Conservation (phyloP, 2,329 filamentous ascomycete genomes). For the Colletotrichum sp. region DNA sequence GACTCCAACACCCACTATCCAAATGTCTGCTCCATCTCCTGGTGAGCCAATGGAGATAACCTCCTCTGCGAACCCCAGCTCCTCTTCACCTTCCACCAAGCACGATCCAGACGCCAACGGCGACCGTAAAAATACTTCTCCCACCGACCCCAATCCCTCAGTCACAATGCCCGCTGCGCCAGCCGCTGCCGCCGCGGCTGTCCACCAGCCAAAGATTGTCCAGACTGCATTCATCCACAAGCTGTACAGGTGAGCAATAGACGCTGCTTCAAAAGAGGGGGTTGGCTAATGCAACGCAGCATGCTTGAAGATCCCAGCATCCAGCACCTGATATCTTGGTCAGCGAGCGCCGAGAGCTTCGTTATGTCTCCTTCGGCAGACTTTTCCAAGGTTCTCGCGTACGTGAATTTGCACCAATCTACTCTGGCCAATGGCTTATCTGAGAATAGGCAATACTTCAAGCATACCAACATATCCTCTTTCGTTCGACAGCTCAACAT, state of each 20-base stretch:
- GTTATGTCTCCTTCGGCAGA: conserved; percentile 98
- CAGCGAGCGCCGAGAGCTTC: conserved; percentile 91
- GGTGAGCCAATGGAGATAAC: conserved; percentile 68
- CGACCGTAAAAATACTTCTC: conserved; percentile 40
- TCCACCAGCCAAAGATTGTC: conserved; percentile 95
- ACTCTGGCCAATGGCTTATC: background rate
- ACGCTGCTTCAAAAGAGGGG: background rate
- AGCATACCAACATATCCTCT: conserved; percentile 98
- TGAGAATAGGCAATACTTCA: conserved; percentile 86
- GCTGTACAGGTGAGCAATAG: conserved; percentile 82
- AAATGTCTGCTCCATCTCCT: conserved; percentile 62
- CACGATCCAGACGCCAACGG: conserved; percentile 28
- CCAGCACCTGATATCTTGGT: conserved; percentile 97
- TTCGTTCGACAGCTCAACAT: conserved; percentile 98
- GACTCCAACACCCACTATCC: conserved; percentile 61
- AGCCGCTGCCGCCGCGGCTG: conserved; percentile 69
- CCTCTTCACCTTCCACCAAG: conserved; percentile 8
- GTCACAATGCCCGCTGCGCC: conserved; percentile 56
- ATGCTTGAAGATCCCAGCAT: conserved; percentile 97
- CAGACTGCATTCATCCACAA: conserved; percentile 99
- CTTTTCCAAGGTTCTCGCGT: conserved; percentile 98
- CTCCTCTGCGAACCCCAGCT: conserved; percentile 50
- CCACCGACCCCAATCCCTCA: conserved; percentile 42
- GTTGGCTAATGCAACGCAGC: conserved; percentile 51
- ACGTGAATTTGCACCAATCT: conserved; percentile 45